Percentiles rank a stretch among this genome's conserved stretches.
phyloP scores from a whole-genome alignment of 2,329 filamentous ascomycete species.

The Pseudocercospora crystallina region DNA sequence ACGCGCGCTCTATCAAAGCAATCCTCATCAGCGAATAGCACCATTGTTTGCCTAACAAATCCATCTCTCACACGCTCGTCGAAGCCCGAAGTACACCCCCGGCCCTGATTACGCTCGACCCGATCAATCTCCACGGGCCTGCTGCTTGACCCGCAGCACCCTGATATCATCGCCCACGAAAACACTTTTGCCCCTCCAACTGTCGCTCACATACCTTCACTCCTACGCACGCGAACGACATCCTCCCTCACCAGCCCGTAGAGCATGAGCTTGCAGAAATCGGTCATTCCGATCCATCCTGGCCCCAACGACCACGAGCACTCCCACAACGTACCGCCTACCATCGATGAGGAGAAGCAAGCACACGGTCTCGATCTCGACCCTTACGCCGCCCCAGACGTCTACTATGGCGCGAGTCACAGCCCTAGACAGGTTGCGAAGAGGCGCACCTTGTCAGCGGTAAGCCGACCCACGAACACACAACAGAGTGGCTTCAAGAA shows the following conservation, averaged over 20 bases:
- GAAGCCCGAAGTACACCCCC: too few species aligned
- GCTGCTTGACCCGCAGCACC: too few species aligned
- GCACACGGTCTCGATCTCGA: constrained; percentile 43
- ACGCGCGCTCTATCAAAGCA: neutral
- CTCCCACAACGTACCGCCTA: neutral
- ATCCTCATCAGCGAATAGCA: too few species aligned
- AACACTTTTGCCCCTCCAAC: too few species aligned
- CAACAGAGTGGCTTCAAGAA: neutral
- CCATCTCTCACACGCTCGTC: too few species aligned
- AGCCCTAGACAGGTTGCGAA: constrained; percentile 48
- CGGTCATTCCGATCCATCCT: constrained; percentile 25
- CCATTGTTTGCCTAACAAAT: constrained; percentile 1
- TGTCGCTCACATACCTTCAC: too few species aligned
- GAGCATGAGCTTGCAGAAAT: constrained; percentile 39
- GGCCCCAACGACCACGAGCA: constrained; percentile 10
- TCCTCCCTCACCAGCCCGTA: constrained; percentile 21
- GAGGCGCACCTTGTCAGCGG: constrained; percentile 56
- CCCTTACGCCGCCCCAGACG: constrained; percentile 57
- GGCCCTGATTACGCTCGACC: too few species aligned
- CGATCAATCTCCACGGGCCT: too few species aligned
- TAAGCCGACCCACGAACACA: constrained; percentile 37
- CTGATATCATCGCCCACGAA: too few species aligned
- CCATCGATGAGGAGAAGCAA: constrained; percentile 7
- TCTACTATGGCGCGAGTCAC: constrained; percentile 60
- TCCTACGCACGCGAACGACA: too few species aligned